phyloP scores from a whole-genome alignment of 768 basidiomycete genomes.

The Mycena indigotica region DNA sequence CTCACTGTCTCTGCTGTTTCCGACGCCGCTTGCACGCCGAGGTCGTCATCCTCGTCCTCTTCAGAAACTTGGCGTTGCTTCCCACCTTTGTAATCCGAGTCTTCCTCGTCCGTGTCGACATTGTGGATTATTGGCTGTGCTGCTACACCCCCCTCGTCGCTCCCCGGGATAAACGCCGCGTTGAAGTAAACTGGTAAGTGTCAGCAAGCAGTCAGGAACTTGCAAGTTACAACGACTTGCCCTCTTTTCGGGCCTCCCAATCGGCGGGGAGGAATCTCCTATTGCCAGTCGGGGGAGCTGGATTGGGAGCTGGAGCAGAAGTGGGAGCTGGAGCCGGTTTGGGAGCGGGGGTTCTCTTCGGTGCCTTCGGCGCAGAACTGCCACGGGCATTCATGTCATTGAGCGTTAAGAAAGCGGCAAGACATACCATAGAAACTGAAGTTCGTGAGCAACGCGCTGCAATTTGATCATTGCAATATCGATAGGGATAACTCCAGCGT shows the following conservation, averaged over 20 bases:
- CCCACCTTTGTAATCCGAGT: background rate
- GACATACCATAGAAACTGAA: slow-evolving; percentile 2
- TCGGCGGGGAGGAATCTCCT: too few relatives aligned
- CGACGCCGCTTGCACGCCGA: background rate
- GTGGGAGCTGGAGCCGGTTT: too few relatives aligned
- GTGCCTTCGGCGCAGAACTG: background rate
- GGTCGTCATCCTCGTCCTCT: background rate
- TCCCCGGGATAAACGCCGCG: background rate
- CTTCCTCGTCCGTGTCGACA: background rate
- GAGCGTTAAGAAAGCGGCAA: background rate
- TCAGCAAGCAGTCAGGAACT: too few relatives aligned
- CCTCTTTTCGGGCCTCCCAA: too few relatives aligned
- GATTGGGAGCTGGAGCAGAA: too few relatives aligned
- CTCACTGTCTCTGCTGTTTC: background rate
- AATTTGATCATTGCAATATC: slow-evolving; percentile 15
- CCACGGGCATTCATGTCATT: too few relatives aligned
- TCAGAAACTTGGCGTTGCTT: background rate
- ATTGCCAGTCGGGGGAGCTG: too few relatives aligned
- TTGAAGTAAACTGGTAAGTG: background rate
- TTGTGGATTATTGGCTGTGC: background rate
- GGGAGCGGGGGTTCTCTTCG: background rate
- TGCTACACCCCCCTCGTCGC: background rate
- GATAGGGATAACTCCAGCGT: background rate
- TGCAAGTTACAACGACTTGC: too few relatives aligned
- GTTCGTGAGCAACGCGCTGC: background rate